Evolutionary conservation across 1,284 basidiomycete species (phyloP).

Genomic region (Ustilago curta): DNA sequence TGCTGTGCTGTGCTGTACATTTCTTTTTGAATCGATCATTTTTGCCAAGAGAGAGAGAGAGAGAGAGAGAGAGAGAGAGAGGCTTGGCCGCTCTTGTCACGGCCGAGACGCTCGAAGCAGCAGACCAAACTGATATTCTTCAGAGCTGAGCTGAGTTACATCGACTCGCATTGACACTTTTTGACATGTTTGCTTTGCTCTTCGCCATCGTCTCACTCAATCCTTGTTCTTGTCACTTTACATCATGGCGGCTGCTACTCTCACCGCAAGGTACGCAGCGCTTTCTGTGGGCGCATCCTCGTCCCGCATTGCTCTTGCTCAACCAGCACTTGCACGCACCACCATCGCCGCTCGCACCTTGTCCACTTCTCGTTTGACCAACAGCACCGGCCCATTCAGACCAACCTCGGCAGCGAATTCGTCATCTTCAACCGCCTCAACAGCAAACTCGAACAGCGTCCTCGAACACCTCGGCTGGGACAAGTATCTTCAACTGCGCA

Average conservation of each 20-base stretch:
- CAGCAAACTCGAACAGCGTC: constrained; percentile 5
- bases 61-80: background rate
- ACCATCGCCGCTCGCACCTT: constrained; percentile 9
- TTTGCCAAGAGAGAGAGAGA: background rate
- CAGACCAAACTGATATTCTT: constrained; percentile 3
- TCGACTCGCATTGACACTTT: constrained; percentile 6
- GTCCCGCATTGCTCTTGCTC: constrained; percentile 30
- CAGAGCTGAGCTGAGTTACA: no score
- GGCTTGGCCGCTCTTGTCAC: background rate
- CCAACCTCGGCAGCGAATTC: constrained; percentile 10
- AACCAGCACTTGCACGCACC: constrained; percentile 14
- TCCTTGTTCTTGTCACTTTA: background rate
- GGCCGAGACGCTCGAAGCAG: constrained; percentile 2
- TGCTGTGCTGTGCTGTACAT: background rate
- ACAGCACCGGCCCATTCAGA: constrained; percentile 16
- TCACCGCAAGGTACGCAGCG: constrained; percentile 26
- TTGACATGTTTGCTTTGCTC: background rate
- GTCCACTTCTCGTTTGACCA: constrained; percentile 16
- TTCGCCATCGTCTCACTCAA: background rate
- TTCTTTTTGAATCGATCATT: background rate
- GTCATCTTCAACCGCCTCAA: constrained; percentile 14
- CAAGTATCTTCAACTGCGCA: constrained; percentile 58
- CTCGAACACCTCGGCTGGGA: constrained; percentile 38
- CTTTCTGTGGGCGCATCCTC: constrained; percentile 27
- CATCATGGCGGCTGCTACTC: constrained; percentile 31